These are phyloP conservation scores for Flueggea neowawraea DNA, from an alignment of 441 rosid species.

Conservation along the genomic window DNA sequence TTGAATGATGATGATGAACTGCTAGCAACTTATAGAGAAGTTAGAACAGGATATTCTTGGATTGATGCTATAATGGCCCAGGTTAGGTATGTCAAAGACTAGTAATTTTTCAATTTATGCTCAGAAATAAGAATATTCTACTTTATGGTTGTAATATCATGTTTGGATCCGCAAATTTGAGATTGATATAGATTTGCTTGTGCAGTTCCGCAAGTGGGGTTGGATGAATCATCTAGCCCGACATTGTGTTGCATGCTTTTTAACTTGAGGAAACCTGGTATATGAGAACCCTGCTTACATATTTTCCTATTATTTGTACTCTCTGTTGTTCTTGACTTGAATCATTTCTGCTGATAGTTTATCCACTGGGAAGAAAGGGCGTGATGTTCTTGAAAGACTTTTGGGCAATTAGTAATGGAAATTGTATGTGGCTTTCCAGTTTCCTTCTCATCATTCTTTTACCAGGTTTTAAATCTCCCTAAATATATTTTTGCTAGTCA, in stretches of 20 bases:
- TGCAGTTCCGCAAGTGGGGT: slow-evolving; percentile 92
- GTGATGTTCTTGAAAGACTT: slow-evolving; percentile 92
- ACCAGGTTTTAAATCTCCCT: slow-evolving; percentile 55
- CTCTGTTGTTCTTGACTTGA: slow-evolving; percentile 18
- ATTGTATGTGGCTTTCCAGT: slow-evolving; percentile 80
- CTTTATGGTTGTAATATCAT: background rate
- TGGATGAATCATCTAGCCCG: slow-evolving; percentile 99
- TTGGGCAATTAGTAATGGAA: slow-evolving; percentile 93
- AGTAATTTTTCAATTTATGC: background rate
- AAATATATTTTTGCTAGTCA: too few species aligned
- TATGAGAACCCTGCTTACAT: slow-evolving; percentile 1
- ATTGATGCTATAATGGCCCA: slow-evolving; percentile 98
- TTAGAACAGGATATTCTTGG: slow-evolving; percentile 95
- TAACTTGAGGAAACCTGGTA: slow-evolving; percentile 98
- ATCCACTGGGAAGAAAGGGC: slow-evolving; percentile 98
- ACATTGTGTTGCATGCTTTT: slow-evolving; percentile 91
- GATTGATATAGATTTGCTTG: slow-evolving; percentile 4
- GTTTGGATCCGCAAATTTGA: background rate
- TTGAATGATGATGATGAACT: slow-evolving; percentile 73
- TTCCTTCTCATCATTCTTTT: slow-evolving; percentile 92
- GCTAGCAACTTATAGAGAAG: slow-evolving; percentile 87
- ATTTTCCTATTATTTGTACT: slow-evolving; percentile 5
- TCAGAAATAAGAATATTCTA: background rate
- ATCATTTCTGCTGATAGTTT: slow-evolving; percentile 56
- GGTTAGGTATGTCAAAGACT: slow-evolving; percentile 41